phyloP scores from a whole-genome alignment of 345 rosid genomes.

The Euphorbia pulcherrima region DNA sequence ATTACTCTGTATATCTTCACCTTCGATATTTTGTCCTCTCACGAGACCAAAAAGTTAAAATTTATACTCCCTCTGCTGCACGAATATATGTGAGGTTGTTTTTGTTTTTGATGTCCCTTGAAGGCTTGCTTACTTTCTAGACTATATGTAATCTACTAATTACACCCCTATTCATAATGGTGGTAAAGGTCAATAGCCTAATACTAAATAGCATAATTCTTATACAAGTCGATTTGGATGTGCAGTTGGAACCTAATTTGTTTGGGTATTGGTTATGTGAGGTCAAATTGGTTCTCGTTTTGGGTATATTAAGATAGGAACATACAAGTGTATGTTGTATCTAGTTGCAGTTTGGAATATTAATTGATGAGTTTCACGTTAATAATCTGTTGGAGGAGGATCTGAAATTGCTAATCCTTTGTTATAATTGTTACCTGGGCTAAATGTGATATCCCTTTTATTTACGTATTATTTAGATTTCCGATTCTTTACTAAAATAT shows the following conservation, averaged over 20 bases:
- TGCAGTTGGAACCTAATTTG: background rate
- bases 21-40: too few relatives aligned
- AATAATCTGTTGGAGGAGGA: background rate
- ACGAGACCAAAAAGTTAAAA: too few relatives aligned
- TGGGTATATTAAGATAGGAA: background rate
- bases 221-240: too few relatives aligned
- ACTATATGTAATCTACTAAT: too few relatives aligned
- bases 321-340: background rate
- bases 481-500: background rate
- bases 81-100: too few relatives aligned
- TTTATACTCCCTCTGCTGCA: too few relatives aligned
- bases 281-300: background rate
- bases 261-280: background rate
- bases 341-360: constrained; percentile 2
- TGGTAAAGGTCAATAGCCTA: too few relatives aligned
- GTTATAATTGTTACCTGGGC: background rate
- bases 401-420: background rate
- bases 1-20: too few relatives aligned
- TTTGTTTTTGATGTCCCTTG: too few relatives aligned
- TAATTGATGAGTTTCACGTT: background rate
- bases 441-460: background rate
- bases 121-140: too few relatives aligned
- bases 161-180: too few relatives aligned
- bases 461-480: background rate
- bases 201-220: too few relatives aligned